A percentile compares a stretch with the other conserved stretches of the same genome.
Evolutionary conservation across 2,329 filamentous ascomycete genomes (phyloP).

Genomic region (Ophiostoma novo-ulmi): DNA sequence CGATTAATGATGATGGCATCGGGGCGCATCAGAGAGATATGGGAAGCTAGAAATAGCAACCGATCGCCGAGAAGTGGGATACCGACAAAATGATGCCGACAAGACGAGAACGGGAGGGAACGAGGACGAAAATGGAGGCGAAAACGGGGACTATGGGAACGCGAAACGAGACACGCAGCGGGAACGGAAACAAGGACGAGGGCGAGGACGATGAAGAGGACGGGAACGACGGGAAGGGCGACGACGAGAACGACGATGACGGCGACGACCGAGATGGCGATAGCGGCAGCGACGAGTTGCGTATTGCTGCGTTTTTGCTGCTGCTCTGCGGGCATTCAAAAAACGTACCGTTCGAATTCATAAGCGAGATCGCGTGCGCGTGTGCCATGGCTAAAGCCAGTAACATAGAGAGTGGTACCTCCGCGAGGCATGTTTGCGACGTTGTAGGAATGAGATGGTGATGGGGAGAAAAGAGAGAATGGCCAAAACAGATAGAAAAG

Average conservation of each 20-base stretch:
- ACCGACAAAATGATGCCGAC: constrained; percentile 26
- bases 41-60: constrained; percentile 15
- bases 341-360: constrained; percentile 99
- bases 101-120: constrained; percentile 6
- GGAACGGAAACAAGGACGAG: background rate
- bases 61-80: constrained; percentile 27
- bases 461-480: background rate
- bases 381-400: constrained; percentile 97
- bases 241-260: constrained; percentile 30
- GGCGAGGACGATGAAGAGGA: background rate
- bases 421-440: constrained; percentile 71
- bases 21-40: background rate
- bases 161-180: background rate
- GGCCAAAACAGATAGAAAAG: background rate
- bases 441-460: background rate
- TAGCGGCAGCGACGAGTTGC: background rate
- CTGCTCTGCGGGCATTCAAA: constrained; percentile 16
- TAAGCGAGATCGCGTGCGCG: constrained; percentile 98
- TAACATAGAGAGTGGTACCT: constrained; percentile 94
- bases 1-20: background rate
- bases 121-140: constrained; percentile 13
- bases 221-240: constrained; percentile 25
- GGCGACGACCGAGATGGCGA: background rate
- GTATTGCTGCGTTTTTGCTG: background rate
- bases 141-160: constrained; percentile 29